Base-by-base conservation (phyloP, 176 grass and related monocot genomes). In the Ananas comosus region DNA sequence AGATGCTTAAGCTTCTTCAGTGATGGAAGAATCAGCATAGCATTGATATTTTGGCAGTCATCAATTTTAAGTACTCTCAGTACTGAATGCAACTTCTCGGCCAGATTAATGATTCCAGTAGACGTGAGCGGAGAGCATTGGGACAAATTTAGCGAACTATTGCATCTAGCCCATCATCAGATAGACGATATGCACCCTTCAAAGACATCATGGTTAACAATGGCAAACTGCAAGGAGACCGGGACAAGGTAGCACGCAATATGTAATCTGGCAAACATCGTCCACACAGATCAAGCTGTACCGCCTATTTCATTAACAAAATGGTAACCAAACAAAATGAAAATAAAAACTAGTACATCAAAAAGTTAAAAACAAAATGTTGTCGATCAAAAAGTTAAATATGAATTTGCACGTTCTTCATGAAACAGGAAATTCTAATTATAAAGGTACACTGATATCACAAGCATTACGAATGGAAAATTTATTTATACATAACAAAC, bases 271-370 rank as follows among this genome's bases (percentile, higher is more conserved):
- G 84, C 82, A 97, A 71, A 79, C 89, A 97, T 80, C 89, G 74
- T n/a, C 94, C 89, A 52, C 82, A 90, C 56, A 88, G 74, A 42
- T 97, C 94, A 72, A 97, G 84, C 63, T 92, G 88, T n/a, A 97
- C 49, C 58, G 81, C 84, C 93, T 86, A 74, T 63, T 91, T 53
- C 75, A 91, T 69, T 54, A 67, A 56, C 64, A 70, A 12, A 82
- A 66, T 50, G 0, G 33, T 42, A 42, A 42, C 33, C 5, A 4
- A 42, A 42, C 33, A 42, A 42, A 42, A 42, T 42, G 6, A 42
- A 42, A 42, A 42, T 4, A 42, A 6, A 42, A 42, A 42, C 33
- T 42, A 6, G 33, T 42, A 42, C 33, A 42, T 42, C 33, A 42
- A 42, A 42, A 42, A 42, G 4, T 9, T 48, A 12, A 21, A 59